Base-by-base conservation (phyloP, 2,329 filamentous ascomycete genomes). In the Madurella mycetomatis region DNA sequence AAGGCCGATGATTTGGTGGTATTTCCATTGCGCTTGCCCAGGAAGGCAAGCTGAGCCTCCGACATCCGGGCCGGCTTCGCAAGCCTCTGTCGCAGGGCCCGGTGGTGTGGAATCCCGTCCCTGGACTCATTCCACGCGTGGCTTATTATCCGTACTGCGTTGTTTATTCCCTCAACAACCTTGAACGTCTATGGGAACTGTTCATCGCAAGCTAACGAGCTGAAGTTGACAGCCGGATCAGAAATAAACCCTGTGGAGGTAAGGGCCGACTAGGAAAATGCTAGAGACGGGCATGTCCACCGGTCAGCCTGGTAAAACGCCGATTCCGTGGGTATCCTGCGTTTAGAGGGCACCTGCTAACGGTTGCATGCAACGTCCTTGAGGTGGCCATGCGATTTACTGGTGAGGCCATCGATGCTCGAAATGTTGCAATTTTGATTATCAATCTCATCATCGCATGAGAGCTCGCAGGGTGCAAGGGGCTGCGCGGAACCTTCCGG, bases 31-130 rank as follows among this genome's bases (percentile, higher is more conserved):
- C 25, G 37, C 37, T 15, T 37, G 34, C 46, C 12, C 40, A 42
- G 18, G 45, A 13, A 34, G 41, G 25, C 41, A 47, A 48, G 47
- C 41, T 40, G 34, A 39, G 32, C 52, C 59, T 61, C 59, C 57
- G 59, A 61, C 50, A 44, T 56, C 59, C 56, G 59, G 59, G 16
- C 57, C 57, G 57, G 59, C 55, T 59, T 59, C 59, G 57, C 59
- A 60, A 47, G 46, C 41, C 48, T 32, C 19, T 34, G 16, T n/a
- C 25, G 25, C 25, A 25, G 25, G 25, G 25, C 25, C 25, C 25
- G 25, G 46, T 50, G 52, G 44, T 44, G 44, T 19, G 31, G 39
- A 34, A 42, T 12, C 34, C 34, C 37, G 47, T 15, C 41, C 25
- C 40, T 18, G 45, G 43, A 37, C 39, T 13, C 53, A n/a, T 39